These are phyloP conservation scores for Mallotus nudiflorus DNA, from an alignment of 345 rosid species.

Conservation along the genomic window DNA sequence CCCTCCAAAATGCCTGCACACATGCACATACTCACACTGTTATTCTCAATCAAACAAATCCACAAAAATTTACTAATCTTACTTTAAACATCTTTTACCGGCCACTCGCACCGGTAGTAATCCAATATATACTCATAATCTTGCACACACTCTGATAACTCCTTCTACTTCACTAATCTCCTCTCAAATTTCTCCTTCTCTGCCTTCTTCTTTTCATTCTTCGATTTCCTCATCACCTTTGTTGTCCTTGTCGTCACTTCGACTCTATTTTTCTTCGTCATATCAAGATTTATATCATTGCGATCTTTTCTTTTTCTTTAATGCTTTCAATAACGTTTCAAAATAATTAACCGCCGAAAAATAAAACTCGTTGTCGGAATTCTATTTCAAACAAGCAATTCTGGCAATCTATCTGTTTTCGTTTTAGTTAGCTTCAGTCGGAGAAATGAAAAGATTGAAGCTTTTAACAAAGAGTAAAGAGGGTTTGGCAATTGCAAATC, in stretches of 20 bases:
- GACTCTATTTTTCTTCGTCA: background rate
- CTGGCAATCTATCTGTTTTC: background rate
- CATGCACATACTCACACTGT: too few relatives aligned
- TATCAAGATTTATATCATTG: background rate
- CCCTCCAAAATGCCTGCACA: conserved; percentile 80
- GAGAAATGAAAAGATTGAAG: too few relatives aligned
- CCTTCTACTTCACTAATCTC: conserved; percentile 65
- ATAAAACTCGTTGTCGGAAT: background rate
- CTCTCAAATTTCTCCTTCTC: conserved; percentile 37
- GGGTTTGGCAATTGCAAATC: too few relatives aligned
- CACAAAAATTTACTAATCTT: background rate
- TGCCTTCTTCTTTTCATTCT: background rate
- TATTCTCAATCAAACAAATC: background rate
- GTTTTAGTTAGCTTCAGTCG: background rate
- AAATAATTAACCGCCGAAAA: background rate
- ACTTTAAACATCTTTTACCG: conserved; percentile 67
- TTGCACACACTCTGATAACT: conserved; percentile 73
- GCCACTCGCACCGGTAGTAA: conserved; percentile 92
- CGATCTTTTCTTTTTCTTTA: background rate
- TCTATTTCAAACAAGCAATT: background rate
- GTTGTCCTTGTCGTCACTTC: background rate
- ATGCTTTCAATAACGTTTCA: too few relatives aligned
- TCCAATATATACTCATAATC: conserved; percentile 91
- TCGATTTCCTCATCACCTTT: background rate
- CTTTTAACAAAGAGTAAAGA: too few relatives aligned